A percentile compares a stretch with the other conserved stretches of the same genome.
phyloP scores from a whole-genome alignment of 495 filamentous ascomycete genomes.

The Pyrenula massariospora region DNA sequence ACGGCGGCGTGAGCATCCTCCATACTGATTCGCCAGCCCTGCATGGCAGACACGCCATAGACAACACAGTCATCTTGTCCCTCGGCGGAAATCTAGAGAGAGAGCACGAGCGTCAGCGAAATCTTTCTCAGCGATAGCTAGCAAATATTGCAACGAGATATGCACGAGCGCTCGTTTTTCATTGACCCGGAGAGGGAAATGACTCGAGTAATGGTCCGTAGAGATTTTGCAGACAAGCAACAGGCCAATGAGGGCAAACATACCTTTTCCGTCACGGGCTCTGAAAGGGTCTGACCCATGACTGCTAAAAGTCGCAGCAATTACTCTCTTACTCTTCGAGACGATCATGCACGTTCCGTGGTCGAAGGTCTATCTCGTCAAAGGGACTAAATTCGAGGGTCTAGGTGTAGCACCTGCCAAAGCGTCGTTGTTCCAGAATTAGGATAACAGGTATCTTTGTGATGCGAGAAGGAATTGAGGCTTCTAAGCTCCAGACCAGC shows the following conservation, averaged over 20 bases:
- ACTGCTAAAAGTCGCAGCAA: conserved; percentile 10
- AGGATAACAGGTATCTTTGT: neutral
- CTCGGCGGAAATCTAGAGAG: conserved; percentile 62
- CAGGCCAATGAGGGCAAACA: conserved; percentile 14
- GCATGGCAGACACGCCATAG: conserved; percentile 95
- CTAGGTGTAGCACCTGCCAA: neutral
- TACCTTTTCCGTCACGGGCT: conserved; percentile 98
- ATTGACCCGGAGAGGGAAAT: too few relatives aligned
- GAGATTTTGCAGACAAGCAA: neutral
- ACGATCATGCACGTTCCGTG: neutral
- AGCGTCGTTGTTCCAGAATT: neutral
- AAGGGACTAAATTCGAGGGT: neutral
- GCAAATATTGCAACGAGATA: too few relatives aligned
- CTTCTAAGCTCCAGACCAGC: too few relatives aligned
- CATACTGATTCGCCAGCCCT: conserved; percentile 99
- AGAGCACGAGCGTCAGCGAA: neutral
- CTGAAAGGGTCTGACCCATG: conserved; percentile 99
- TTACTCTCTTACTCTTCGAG: neutral
- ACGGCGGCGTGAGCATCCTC: conserved; percentile 87
- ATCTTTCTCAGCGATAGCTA: neutral
- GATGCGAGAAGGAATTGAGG: neutral
- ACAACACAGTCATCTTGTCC: conserved; percentile 87
- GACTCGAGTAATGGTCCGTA: too few relatives aligned
- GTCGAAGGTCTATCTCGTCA: neutral
- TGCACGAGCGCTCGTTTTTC: neutral